A percentile compares a stretch with the other conserved stretches of the same genome.
Conservation (phyloP, 129 eudicot species). For the Heracleum sosnowskyi region DNA sequence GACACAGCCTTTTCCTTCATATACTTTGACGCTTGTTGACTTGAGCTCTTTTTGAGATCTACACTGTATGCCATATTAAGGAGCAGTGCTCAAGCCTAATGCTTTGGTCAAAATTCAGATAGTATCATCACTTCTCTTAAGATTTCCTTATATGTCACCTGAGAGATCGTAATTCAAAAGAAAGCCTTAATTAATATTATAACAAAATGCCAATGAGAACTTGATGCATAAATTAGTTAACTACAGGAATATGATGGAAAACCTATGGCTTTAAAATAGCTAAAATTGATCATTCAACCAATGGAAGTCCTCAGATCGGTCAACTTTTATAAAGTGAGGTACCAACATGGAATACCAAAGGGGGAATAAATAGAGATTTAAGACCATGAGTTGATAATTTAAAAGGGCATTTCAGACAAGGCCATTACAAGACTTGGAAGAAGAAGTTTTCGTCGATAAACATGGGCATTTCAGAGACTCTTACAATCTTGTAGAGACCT, state of each 20-base stretch:
- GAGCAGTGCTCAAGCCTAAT: constrained; percentile 5
- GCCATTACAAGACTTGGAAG: too few species aligned
- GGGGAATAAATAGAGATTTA: background rate
- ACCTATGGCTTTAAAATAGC: background rate
- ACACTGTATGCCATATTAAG: constrained; percentile 32
- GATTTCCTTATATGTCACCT: constrained; percentile 14
- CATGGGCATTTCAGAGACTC: background rate
- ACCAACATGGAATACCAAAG: background rate
- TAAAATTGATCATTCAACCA: background rate
- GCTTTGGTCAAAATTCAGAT: constrained; percentile 1
- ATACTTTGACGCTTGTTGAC: constrained; percentile 25
- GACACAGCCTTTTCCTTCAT: constrained; percentile 29
- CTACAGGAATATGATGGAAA: background rate
- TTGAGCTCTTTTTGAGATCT: constrained; percentile 31
- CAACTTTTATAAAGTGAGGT: background rate
- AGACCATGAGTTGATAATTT: background rate
- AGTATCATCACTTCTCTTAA: constrained; percentile 12
- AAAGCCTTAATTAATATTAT: background rate
- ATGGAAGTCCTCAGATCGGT: background rate
- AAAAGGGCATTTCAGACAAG: background rate
- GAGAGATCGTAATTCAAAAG: background rate
- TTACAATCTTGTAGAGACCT: background rate
- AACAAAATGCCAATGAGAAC: background rate
- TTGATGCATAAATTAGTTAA: background rate
- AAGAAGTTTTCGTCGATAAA: too few species aligned